Evolutionary conservation across 2,329 filamentous ascomycete genomes (phyloP).

Genomic region (Fusarium heterosporum): DNA sequence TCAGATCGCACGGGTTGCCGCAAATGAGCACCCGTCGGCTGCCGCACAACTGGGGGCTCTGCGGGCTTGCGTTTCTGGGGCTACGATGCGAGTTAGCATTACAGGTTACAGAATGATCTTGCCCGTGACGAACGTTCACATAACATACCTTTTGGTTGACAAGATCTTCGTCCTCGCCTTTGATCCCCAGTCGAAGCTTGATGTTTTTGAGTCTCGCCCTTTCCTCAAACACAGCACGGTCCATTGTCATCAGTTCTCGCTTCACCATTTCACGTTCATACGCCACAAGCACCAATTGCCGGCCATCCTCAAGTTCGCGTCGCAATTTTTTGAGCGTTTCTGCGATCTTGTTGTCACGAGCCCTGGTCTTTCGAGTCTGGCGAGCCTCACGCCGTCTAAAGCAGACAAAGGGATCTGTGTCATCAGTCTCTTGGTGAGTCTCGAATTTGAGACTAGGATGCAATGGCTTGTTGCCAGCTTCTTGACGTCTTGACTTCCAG

Average conservation of each 20-base stretch:
- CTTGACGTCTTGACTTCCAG: slow-evolving; percentile 80
- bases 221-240: slow-evolving; percentile 85
- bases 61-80: slow-evolving; percentile 77
- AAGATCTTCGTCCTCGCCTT: slow-evolving; percentile 91
- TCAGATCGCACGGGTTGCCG: slow-evolving; percentile 78
- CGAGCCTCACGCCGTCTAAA: slow-evolving; percentile 95
- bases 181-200: slow-evolving; percentile 90
- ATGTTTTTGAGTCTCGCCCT: slow-evolving; percentile 84
- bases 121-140: slow-evolving; percentile 45
- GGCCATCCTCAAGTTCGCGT: slow-evolving; percentile 89
- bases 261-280: slow-evolving; percentile 84
- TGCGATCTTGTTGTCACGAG: slow-evolving; percentile 90
- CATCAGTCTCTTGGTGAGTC: slow-evolving; percentile 92
- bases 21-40: slow-evolving; percentile 71
- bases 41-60: slow-evolving; percentile 71
- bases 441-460: slow-evolving; percentile 91
- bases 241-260: slow-evolving; percentile 79
- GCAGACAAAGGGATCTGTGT: slow-evolving; percentile 97
- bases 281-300: slow-evolving; percentile 81
- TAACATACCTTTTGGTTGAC: slow-evolving; percentile 88
- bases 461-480: slow-evolving; percentile 76
- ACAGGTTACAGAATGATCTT: slow-evolving; percentile 39
- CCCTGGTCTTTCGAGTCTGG: slow-evolving; percentile 93
- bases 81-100: slow-evolving; percentile 58
- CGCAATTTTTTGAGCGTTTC: slow-evolving; percentile 94